Conservation (phyloP, 1,284 basidiomycete genomes). For the Malassezia caprae region DNA sequence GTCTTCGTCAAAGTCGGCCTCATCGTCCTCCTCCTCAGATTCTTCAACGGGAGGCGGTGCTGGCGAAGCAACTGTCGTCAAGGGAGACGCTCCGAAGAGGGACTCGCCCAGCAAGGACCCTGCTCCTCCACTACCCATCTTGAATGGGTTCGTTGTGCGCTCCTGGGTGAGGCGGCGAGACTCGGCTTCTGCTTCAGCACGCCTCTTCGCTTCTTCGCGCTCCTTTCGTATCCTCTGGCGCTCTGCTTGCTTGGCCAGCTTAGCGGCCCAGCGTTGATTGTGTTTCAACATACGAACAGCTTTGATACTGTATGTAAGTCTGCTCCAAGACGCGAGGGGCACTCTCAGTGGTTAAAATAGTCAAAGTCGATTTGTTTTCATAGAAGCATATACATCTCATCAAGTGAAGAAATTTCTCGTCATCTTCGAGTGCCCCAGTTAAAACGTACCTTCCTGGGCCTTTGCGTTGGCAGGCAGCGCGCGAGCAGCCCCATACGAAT, state of each 20-base stretch:
- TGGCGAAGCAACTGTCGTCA: slow-evolving; percentile 3
- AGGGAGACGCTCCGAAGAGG: slow-evolving; percentile 21
- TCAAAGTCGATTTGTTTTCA: slow-evolving; percentile 46
- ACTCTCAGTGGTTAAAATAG: slow-evolving; percentile 21
- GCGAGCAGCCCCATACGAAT: slow-evolving; percentile 43
- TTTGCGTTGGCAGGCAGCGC: slow-evolving; percentile 35
- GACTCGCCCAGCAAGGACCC: slow-evolving; percentile 27
- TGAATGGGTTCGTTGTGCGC: slow-evolving; percentile 13
- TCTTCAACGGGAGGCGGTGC: neutral
- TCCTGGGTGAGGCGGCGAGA: slow-evolving; percentile 1
- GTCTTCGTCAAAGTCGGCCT: slow-evolving; percentile 26
- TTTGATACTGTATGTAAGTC: slow-evolving; percentile 26
- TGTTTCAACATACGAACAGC: slow-evolving; percentile 39
- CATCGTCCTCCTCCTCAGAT: slow-evolving; percentile 11
- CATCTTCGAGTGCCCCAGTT: slow-evolving; percentile 25
- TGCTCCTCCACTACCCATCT: slow-evolving; percentile 16
- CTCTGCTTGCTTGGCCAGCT: slow-evolving; percentile 36
- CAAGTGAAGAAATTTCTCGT: slow-evolving; percentile 49
- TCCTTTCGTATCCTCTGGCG: slow-evolving; percentile 14
- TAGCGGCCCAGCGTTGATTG: slow-evolving; percentile 45
- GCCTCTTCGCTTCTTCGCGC: slow-evolving; percentile 17
- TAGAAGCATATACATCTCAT: slow-evolving; percentile 21
- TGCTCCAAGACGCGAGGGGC: neutral
- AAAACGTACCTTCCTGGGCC: slow-evolving; percentile 31
- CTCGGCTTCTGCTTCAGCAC: slow-evolving; percentile 22